phyloP scores from a whole-genome alignment of 345 rosid species.

The Camelina laxa region DNA sequence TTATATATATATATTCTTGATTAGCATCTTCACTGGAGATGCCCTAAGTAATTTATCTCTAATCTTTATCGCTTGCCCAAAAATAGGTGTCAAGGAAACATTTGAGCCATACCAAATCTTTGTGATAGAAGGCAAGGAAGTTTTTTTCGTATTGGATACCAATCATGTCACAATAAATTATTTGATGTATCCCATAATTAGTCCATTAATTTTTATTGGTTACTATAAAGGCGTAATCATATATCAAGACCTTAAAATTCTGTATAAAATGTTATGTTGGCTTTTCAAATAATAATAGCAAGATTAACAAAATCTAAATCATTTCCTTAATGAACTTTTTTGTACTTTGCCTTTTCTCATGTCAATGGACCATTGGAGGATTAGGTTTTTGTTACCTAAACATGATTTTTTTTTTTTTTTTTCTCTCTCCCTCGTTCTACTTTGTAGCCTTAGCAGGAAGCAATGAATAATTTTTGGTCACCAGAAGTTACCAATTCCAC shows the following conservation, averaged over 20 bases:
- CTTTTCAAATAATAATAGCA: constrained; percentile 14
- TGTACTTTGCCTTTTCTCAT: constrained; percentile 35
- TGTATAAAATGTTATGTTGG: background rate
- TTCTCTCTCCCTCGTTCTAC: background rate
- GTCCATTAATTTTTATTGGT: constrained; percentile 19
- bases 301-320: constrained; percentile 17
- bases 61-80: constrained; percentile 15
- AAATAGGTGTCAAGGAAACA: constrained; percentile 30
- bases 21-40: too few species aligned
- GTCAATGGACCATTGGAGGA: constrained; percentile 37
- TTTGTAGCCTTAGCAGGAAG: constrained; percentile 40
- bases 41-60: constrained; percentile 13
- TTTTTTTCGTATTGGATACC: constrained; percentile 29
- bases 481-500: constrained; percentile 42
- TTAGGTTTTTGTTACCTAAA: constrained; percentile 28
- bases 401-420: background rate
- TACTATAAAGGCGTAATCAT: constrained; percentile 30
- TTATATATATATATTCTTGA: too few species aligned
- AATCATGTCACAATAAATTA: constrained; percentile 33
- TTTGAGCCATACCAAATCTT: constrained; percentile 39
- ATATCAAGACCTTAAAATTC: constrained; percentile 10
- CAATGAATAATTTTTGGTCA: constrained; percentile 41
- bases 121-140: constrained; percentile 25
- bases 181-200: constrained; percentile 20
- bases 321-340: constrained; percentile 43